Base-by-base conservation (phyloP, 768 basidiomycete genomes). In the Crepidotus variabilis region DNA sequence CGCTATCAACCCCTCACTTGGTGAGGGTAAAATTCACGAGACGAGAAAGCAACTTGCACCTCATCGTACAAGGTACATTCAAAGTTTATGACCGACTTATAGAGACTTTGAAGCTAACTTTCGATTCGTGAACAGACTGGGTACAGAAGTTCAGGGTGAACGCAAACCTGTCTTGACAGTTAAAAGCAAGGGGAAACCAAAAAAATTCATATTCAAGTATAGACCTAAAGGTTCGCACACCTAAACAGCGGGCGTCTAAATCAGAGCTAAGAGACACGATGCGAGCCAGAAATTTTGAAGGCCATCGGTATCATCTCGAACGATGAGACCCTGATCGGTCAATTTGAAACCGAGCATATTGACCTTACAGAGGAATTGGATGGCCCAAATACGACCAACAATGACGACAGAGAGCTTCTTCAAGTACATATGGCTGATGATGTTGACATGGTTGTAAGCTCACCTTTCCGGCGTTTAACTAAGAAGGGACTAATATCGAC, bases 131-230 rank as follows among this genome's bases (percentile, higher is more conserved):
- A 28, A 13, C 14, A 63, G 63, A 47, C 50, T 65, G 23, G 63
- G 63, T 2, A n/a, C 18, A 6, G 32, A 49, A 13, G 28, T 61
- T 11, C 47, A 54, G 21, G 28, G n/a, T 4, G 18, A 35, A 10
- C 51, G 49, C n/a, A 52, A 49, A 34, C 48, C 56, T 0, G n/a
- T 47, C 6, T 28, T 43, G 11, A 16, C 49, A 22, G 59, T 58
- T 2, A 55, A 56, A 36, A 23, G 55, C 1, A 51, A 49, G 9
- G 47, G 58, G 6, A 43, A 32, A 23, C 54, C 35, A 2, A 50
- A 33, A 16, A 13, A 35, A 2, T 65, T 65, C 43, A n/a, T 52
- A 14, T 65, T 65, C 54, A 59, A 51, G 24, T 65, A 65, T 46
- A 59, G 63, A 2, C 63, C 63, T 6, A 10, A 59, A 6, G 51